phyloP scores from a whole-genome alignment of 78 protist species.

The Bigelowiella natans region DNA sequence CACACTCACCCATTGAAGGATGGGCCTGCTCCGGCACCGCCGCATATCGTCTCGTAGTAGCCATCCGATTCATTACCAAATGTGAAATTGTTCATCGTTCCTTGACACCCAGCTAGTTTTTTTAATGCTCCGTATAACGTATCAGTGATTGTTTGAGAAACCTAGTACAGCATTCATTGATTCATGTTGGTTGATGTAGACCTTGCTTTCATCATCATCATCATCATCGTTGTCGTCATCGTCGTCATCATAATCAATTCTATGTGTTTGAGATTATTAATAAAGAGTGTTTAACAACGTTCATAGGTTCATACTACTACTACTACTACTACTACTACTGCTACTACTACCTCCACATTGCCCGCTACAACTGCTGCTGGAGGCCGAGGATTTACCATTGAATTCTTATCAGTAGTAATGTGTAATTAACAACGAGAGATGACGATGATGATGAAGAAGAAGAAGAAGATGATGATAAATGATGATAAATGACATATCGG shows the following conservation, averaged over 20 bases:
- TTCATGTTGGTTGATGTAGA: too few relatives aligned
- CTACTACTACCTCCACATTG: neutral
- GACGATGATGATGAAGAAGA: neutral
- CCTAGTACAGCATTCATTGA: neutral
- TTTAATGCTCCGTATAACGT: neutral
- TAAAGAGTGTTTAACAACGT: too few relatives aligned
- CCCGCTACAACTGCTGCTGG: neutral
- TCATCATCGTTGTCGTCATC: too few relatives aligned
- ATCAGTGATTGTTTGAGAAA: neutral
- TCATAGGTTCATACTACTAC: too few relatives aligned
- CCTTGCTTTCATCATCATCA: too few relatives aligned
- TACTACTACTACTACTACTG: neutral
- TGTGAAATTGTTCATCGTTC: conserved; percentile 89
- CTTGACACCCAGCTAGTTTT: conserved; percentile 24
- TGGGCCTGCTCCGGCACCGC: conserved; percentile 93
- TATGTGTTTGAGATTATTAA: too few relatives aligned
- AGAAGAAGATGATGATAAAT: neutral
- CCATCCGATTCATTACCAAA: conserved; percentile 66
- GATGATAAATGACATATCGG: neutral
- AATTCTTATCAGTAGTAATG: neutral
- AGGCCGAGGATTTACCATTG: neutral
- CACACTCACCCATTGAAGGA: conserved; percentile 64
- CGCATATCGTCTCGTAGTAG: conserved; percentile 90
- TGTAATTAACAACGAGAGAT: too few relatives aligned
- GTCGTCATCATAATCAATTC: too few relatives aligned